A percentile compares a stretch with the other conserved stretches of the same genome.
These are phyloP conservation scores for Trichaptum fuscoviolaceum DNA, from an alignment of 768 basidiomycete species.

Conservation along the genomic window DNA sequence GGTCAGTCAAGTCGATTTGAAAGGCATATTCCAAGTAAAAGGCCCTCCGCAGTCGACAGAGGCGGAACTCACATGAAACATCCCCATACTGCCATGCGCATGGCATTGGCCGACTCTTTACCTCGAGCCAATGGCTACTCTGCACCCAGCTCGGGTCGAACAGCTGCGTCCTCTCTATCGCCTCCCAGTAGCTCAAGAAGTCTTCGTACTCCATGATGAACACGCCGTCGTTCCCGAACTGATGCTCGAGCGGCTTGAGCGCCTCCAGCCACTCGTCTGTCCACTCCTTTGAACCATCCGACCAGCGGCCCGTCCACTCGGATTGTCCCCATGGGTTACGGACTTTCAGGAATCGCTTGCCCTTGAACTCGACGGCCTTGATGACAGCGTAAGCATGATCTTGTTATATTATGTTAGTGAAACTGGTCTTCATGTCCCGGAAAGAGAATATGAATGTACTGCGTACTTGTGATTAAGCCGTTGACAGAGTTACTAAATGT, in stretches of 20 bases:
- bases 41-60: too few species aligned
- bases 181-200: constrained; percentile 38
- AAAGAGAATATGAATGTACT: constrained; percentile 3
- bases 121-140: constrained; percentile 45
- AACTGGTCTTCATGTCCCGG: constrained; percentile 9
- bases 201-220: constrained; percentile 36
- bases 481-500: constrained; percentile 1
- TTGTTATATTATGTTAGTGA: constrained; percentile 12
- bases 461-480: constrained; percentile 3
- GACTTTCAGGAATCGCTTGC: constrained; percentile 26
- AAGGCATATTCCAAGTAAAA: not conserved
- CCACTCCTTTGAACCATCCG: constrained; percentile 28
- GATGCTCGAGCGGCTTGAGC: constrained; percentile 20
- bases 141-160: constrained; percentile 45
- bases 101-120: constrained; percentile 36
- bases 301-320: constrained; percentile 27
- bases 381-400: constrained; percentile 29
- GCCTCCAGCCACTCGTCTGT: constrained; percentile 24
- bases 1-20: not conserved
- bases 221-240: constrained; percentile 26
- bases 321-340: constrained; percentile 28
- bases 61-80: constrained; percentile 40
- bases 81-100: constrained; percentile 51
- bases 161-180: constrained; percentile 40
- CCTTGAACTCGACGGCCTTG: constrained; percentile 23